Base-by-base conservation (phyloP, 2,329 filamentous ascomycete genomes). In the Xenoacremonium recifei region DNA sequence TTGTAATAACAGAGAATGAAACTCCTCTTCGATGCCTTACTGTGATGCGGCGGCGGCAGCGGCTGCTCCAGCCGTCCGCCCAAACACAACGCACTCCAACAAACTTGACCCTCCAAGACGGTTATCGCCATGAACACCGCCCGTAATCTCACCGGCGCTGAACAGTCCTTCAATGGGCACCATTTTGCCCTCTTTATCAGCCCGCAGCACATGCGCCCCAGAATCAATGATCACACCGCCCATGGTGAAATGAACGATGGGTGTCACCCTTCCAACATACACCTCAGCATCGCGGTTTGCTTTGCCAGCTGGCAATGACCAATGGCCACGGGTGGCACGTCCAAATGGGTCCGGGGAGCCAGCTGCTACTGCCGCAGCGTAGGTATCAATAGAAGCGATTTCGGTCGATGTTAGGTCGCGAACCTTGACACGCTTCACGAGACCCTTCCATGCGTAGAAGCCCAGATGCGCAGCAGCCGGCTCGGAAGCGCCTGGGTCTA, bases 171-270 rank as follows among this genome's bases (percentile, higher is more conserved):
- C 55, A 23, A 85, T 76, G 0, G 70, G 70, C 21, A 57, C 57
- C 11, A 68, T 58, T 3, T 63, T 55, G 5, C 66, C 62, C 3
- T 53, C 56, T 0, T 51, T 60, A 3, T 62, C 9, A 11, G n/a
- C 54, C 6, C 57, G 60, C 11, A 85, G 53, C 0, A 84, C 72
- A 47, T 76, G 71, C 1, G 72, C 70, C 33, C 70, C 64, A 6
- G 73, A 64, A 50, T 80, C 76, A 49, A 84, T 79, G 3, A 75
- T 66, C 0, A 75, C 80, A 1, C 81, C 81, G 4, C 81, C 81
- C 81, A 85, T 85, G 2, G 81, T 84, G 51, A 84, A 85, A 53
- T 85, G 81, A 3, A 79, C 70, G 0, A 84, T 77, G 0, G 81
- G 81, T 4, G 82, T 85, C 1, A 85, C 77, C 2, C 60, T 69